Base-by-base conservation (phyloP, 2,329 filamentous ascomycete genomes). In the Periconia sp. region DNA sequence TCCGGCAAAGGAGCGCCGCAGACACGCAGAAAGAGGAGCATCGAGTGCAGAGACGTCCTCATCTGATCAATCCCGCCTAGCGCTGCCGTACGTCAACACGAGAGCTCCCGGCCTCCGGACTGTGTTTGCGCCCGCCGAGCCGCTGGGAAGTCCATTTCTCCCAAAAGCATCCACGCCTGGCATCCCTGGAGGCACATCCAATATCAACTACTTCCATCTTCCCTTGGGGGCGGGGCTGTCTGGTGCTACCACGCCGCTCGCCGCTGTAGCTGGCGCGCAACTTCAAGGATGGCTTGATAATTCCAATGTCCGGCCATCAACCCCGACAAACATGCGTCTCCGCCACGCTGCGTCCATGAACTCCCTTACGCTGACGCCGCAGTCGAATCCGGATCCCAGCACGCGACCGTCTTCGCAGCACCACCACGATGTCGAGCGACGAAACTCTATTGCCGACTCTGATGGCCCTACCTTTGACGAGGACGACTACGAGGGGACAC, bases 121-220 rank as follows among this genome's bases (percentile, higher is more conserved):
- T 15, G 55, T 52, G n/a, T 43, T 65, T 29, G 52, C 65, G 31
- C 61, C 63, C 6, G 56, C 54, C 25, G 68, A 72, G 34, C 64
- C 65, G 36, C 50, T 69, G 40, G 58, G 64, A n/a, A 70, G 64
- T 36, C 63, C 70, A 17, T 54, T 68, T 25, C 59, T 73, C 22
- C 61, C 66, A 13, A 65, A 71, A 51, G 66, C 68, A 71, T 64
- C 83, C 74, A 57, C 86, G 80, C 69, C 74, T 81, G 56, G 85
- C 77, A 54, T 59, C 74, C 79, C 87, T 4, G 87, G 88, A 43
- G 87, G 86, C 21, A 86, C 87, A 9, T 86, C 86, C 9, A 91
- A 89, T 56, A 78, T 92, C 58, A 86, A 86, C 66, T 94, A 92
- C 69, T 92, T 94, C 62, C 88, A 92, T 65, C 83, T 87, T 13